phyloP scores from a whole-genome alignment of 306 rosid species.

The Cicer pinnatifidum region DNA sequence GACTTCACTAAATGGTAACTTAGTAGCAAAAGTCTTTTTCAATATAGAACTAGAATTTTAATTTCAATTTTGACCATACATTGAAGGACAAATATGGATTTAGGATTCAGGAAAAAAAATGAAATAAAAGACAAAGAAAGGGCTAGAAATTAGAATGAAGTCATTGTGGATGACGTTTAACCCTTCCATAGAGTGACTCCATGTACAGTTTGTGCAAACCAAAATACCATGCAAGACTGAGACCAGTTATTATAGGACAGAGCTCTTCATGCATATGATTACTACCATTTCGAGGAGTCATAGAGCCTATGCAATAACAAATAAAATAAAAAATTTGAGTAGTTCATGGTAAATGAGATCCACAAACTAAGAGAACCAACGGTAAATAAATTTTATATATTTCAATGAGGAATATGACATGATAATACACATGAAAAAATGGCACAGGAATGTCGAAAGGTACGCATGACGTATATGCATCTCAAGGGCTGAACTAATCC shows the following conservation, averaged over 20 bases:
- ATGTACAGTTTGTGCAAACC: background rate
- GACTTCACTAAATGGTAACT: constrained; percentile 33
- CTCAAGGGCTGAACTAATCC: constrained; percentile 68
- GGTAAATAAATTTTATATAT: constrained; percentile 45
- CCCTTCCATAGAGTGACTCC: background rate
- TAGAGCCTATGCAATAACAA: too few species aligned
- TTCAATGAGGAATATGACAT: constrained; percentile 47
- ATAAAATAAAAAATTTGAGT: too few species aligned
- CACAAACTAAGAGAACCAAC: background rate
- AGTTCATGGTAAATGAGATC: too few species aligned
- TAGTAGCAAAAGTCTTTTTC: constrained; percentile 14
- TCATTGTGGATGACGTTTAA: background rate
- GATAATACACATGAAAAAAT: constrained; percentile 55
- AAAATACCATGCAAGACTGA: too few species aligned
- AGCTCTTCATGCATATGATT: background rate
- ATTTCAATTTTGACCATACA: constrained; percentile 8
- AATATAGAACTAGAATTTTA: constrained; percentile 15
- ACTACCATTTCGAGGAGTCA: background rate
- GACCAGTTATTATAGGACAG: background rate
- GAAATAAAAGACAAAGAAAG: background rate
- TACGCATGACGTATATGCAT: constrained; percentile 47
- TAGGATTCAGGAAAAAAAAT: background rate
- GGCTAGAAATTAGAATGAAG: background rate
- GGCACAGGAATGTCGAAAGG: constrained; percentile 45
- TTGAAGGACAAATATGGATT: background rate